Conservation (phyloP, 2,329 filamentous ascomycete species). For the Diaporthe sp. region DNA sequence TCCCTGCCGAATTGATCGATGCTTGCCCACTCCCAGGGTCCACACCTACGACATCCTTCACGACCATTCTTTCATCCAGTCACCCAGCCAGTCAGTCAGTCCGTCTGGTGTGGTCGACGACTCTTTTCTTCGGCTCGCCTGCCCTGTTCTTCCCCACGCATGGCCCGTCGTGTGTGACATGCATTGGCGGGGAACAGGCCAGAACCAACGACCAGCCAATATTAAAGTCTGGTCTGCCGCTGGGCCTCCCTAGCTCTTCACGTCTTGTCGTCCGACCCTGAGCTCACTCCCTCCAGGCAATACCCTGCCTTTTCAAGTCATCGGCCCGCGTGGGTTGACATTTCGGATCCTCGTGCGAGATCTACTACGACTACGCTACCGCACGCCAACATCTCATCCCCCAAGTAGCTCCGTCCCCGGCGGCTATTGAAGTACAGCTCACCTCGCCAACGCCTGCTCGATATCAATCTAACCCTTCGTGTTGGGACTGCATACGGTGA, state of each 20-base stretch:
- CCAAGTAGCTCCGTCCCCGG: slow-evolving; percentile 12
- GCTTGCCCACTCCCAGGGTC: slow-evolving; percentile 25
- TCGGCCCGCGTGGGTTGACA: slow-evolving; percentile 42
- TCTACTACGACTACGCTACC: slow-evolving; percentile 28
- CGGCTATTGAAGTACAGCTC: slow-evolving; percentile 25
- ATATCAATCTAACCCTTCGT: slow-evolving; percentile 23
- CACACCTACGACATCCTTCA: slow-evolving; percentile 33
- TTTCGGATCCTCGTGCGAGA: slow-evolving; percentile 19
- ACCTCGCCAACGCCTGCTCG: neutral
- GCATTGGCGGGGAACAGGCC: slow-evolving; percentile 55
- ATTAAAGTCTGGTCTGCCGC: slow-evolving; percentile 64
- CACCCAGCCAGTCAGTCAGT: slow-evolving; percentile 1
- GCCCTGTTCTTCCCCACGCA: slow-evolving; percentile 32
- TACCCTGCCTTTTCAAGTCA: slow-evolving; percentile 28
- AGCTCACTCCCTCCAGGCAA: slow-evolving; percentile 19
- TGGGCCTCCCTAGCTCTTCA: slow-evolving; percentile 49
- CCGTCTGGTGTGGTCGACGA: neutral
- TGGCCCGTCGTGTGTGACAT: slow-evolving; percentile 48
- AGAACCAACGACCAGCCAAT: slow-evolving; percentile 63
- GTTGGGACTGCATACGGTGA: slow-evolving; percentile 20
- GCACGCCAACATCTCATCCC: slow-evolving; percentile 26
- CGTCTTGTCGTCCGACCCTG: slow-evolving; percentile 41
- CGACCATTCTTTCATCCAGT: neutral
- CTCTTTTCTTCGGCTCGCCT: slow-evolving; percentile 19
- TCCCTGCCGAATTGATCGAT: slow-evolving; percentile 37